A percentile compares a stretch with the other conserved stretches of the same genome.
Evolutionary conservation across 208 protist species (phyloP).

Genomic region (Acanthamoeba lenticulata): DNA sequence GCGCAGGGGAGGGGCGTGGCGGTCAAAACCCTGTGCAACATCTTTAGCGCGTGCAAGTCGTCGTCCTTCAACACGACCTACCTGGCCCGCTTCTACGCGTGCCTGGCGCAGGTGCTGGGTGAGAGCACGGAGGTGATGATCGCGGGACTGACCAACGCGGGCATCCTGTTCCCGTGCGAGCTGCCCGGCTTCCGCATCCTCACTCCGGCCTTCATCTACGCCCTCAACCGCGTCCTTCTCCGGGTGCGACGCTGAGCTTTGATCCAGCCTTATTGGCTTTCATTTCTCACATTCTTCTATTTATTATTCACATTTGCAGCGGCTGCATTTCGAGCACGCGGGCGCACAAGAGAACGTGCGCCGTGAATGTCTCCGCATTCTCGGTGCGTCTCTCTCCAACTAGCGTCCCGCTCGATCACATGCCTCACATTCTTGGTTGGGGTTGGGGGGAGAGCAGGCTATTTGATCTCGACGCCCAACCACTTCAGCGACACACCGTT

Average conservation of each 20-base stretch:
- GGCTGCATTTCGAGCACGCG: neutral
- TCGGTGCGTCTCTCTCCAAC: neutral
- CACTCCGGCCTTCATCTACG: constrained; percentile 50
- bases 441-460: neutral
- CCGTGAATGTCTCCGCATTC: neutral
- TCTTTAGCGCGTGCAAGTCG: constrained; percentile 35
- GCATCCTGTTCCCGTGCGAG: constrained; percentile 32
- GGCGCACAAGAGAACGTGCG: constrained; percentile 8
- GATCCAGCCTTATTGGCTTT: neutral
- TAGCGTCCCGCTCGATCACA: neutral
- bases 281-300: neutral
- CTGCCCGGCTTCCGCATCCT: constrained; percentile 47
- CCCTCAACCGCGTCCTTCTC: neutral
- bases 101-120: constrained; percentile 24
- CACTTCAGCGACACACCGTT: constrained; percentile 15
- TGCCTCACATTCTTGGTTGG: neutral
- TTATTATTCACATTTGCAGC: neutral
- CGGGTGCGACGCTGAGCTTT: neutral
- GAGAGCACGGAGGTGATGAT: constrained; percentile 44
- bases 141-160: constrained; percentile 1
- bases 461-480: constrained; percentile 37
- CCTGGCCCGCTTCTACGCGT: constrained; percentile 45
- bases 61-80: constrained; percentile 6
- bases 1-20: neutral
- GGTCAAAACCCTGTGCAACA: constrained; percentile 44